Evolutionary conservation across 495 filamentous ascomycete genomes (phyloP).

Genomic region (Bathelium albidoporum): DNA sequence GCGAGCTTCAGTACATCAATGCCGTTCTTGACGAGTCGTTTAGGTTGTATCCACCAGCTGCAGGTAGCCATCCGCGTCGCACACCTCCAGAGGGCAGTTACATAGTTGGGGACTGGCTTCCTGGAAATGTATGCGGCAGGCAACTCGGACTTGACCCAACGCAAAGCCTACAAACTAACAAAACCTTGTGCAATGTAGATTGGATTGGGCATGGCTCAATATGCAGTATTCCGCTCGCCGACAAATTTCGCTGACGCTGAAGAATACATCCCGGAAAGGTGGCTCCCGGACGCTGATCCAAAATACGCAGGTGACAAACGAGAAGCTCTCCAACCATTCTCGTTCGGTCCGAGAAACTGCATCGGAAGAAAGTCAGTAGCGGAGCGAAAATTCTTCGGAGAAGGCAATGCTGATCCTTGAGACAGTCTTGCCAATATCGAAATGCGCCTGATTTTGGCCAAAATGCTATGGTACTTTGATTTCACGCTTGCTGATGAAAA

Average conservation of each 20-base stretch:
- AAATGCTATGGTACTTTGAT: constrained; percentile 45
- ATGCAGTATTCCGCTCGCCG: constrained; percentile 30
- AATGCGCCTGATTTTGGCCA: constrained; percentile 42
- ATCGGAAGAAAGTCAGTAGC: constrained; percentile 23
- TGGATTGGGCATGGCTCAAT: constrained; percentile 33
- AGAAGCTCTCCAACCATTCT: constrained; percentile 18
- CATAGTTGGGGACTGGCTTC: constrained; percentile 6
- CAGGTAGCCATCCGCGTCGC: constrained; percentile 4
- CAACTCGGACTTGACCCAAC: background rate
- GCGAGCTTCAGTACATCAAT: constrained; percentile 11
- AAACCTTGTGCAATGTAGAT: constrained; percentile 7
- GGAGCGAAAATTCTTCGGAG: background rate
- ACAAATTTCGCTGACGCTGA: constrained; percentile 34
- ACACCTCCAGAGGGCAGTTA: constrained; percentile 4
- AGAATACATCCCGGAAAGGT: constrained; percentile 39
- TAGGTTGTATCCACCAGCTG: constrained; percentile 9
- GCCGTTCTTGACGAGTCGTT: constrained; percentile 10
- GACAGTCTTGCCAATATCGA: constrained; percentile 41
- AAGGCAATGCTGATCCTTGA: background rate
- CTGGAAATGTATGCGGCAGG: constrained; percentile 12
- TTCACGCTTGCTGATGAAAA: constrained; percentile 30
- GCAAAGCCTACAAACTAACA: constrained; percentile 12
- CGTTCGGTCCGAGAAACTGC: constrained; percentile 23
- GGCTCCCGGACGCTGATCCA: constrained; percentile 23
- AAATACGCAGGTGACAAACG: constrained; percentile 21